These are phyloP conservation scores for Eucalyptus marginata DNA, from an alignment of 345 rosid genomes.

Conservation along the genomic window DNA sequence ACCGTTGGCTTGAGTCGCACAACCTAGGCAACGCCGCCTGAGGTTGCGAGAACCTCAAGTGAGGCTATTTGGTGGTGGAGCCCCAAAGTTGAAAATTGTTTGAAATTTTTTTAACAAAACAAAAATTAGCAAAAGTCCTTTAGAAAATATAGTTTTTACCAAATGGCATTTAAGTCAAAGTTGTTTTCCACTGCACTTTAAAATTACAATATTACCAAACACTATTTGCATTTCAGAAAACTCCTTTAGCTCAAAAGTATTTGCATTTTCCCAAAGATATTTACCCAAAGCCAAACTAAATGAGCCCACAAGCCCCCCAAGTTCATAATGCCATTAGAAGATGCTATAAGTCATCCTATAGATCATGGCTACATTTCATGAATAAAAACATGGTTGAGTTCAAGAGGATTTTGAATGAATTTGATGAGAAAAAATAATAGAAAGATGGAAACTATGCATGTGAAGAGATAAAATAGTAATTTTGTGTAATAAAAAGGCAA, in stretches of 20 bases:
- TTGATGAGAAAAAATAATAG: not conserved
- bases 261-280: no score
- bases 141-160: no score
- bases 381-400: not conserved
- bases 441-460: not conserved
- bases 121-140: no score
- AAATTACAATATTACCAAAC: no score
- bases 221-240: no score
- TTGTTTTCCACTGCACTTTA: no score
- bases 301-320: not conserved
- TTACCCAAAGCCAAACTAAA: rapidly evolving
- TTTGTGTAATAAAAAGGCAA: not conserved
- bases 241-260: rapidly evolving
- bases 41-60: no score
- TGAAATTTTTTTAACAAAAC: no score
- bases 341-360: not conserved
- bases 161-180: no score
- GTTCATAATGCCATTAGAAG: not conserved
- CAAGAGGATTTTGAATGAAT: not conserved
- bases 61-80: no score
- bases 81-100: no score
- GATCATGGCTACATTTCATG: not conserved
- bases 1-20: no score
- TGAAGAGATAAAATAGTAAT: not conserved
- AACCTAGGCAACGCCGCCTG: rapidly evolving